These are phyloP conservation scores for Myxozyma kluyveri DNA, from an alignment of 805 yeast species.

Conservation along the genomic window DNA sequence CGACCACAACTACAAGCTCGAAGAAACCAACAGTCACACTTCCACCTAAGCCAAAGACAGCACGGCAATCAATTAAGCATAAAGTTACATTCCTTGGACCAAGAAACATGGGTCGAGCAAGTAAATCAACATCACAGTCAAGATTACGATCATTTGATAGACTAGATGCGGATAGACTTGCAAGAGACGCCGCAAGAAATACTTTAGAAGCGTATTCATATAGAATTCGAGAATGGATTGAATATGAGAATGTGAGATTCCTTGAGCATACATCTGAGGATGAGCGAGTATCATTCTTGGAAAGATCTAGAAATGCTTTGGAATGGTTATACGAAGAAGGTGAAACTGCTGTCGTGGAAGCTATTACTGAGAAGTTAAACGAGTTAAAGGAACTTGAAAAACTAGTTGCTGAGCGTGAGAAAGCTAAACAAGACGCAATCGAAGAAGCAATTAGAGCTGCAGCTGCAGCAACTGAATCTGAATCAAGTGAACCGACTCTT, in stretches of 20 bases:
- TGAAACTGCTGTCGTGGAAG: constrained; percentile 47
- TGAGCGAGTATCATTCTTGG: constrained; percentile 26
- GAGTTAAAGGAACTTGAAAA: constrained; percentile 28
- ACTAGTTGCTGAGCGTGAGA: constrained; percentile 17
- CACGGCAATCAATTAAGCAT: constrained; percentile 29
- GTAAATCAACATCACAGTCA: constrained; percentile 46
- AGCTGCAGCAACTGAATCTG: background rate
- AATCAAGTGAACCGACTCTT: no score
- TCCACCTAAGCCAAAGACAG: constrained; percentile 20
- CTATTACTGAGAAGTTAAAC: constrained; percentile 39
- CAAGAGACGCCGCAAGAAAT: constrained; percentile 61
- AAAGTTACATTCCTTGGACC: constrained; percentile 31
- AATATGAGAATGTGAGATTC: constrained; percentile 44
- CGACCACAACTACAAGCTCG: constrained; percentile 26
- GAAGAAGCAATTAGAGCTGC: no score
- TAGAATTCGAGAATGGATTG: constrained; percentile 58
- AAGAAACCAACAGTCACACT: constrained; percentile 19
- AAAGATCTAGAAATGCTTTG: constrained; percentile 45
- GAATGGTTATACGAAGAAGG: constrained; percentile 81
- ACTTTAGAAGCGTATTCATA: constrained; percentile 72
- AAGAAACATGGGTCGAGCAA: constrained; percentile 42
- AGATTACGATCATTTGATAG: constrained; percentile 54
- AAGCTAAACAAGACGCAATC: constrained; percentile 1
- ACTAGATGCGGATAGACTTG: constrained; percentile 54
- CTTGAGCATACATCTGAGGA: constrained; percentile 36